Base-by-base conservation (phyloP, 371 early-diverging fungal species). In the Zychaea mexicana region DNA sequence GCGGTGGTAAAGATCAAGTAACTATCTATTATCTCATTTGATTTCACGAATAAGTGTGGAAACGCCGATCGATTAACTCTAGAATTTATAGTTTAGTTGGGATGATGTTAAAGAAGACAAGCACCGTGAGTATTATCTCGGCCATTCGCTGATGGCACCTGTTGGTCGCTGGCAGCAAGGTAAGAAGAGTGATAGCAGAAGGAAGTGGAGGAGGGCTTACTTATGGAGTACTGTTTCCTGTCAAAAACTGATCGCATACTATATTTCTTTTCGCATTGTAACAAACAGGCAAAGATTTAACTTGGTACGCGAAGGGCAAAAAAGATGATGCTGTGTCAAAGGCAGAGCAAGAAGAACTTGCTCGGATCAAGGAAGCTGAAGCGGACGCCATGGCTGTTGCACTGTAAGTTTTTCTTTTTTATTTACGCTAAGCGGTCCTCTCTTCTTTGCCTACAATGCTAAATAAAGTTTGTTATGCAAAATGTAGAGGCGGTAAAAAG, bases 101-200 rank as follows among this genome's bases (percentile, higher is more conserved):
- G 88, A 88, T 36, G 87, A 88, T 55, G 94, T 92, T 31, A 92
- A 92, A 69, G 87, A 89, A 56, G 93, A 94, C 69, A 91, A 92
- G 65, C 79, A 93, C 71, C 83, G 95, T 46, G 92, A 92, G 80
- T 91, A 92, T 72, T 94, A 94, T 71, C 84, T 94, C 17, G 95
- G 95, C 12, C 91, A 94, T 75, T 92, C 92, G 2, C 62, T 94
- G 21, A 85, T 84, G 70, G 95, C 95, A 0, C 90, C 93, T 8
- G 92, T 93, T 0, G 95, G 95, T 22, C 80, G 82, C 19, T 86
- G 85, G 84, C 85, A 86, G 57, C 75, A 84, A 70, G 82, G 83
- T 79, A 73, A 10, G 24, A 17, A 12, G 13, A 42, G n/a, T 6
- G 7, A 42, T n/a, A n/a, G n/a, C n/a, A n/a, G n/a, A n/a, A n/a